These are phyloP conservation scores for Phytophthora macrochlamydospora DNA, from an alignment of 352 stramenopile genomes.

Conservation along the genomic window DNA sequence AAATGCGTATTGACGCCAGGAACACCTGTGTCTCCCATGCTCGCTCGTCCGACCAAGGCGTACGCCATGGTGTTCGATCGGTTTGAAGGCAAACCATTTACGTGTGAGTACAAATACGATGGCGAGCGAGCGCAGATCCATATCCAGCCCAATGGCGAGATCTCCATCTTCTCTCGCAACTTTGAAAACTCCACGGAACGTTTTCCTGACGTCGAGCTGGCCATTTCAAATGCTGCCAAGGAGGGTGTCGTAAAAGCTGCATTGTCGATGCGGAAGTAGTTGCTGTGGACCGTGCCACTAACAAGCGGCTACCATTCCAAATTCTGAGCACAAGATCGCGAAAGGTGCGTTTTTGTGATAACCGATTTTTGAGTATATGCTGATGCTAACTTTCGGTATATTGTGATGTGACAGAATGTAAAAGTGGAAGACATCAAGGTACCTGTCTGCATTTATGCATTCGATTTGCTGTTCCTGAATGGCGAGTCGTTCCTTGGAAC, in stretches of 20 bases:
- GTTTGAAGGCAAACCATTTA: slow-evolving; percentile 96
- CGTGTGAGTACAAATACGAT: slow-evolving; percentile 99
- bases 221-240: slow-evolving; percentile 68
- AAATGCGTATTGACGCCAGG: slow-evolving; percentile 94
- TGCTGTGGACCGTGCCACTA: slow-evolving; percentile 95
- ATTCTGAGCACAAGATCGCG: slow-evolving; percentile 97
- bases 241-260: slow-evolving; percentile 80
- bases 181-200: slow-evolving; percentile 98
- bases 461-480: slow-evolving; percentile 99
- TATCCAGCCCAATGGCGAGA: slow-evolving; percentile 85
- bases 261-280: slow-evolving; percentile 99
- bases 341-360: slow-evolving; percentile 55
- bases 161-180: slow-evolving; percentile 98
- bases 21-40: slow-evolving; percentile 98
- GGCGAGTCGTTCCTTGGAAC: slow-evolving; percentile 93
- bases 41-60: slow-evolving; percentile 97
- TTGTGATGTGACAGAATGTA: slow-evolving; percentile 50
- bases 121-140: slow-evolving; percentile 98
- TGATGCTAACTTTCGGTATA: too few relatives aligned
- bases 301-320: slow-evolving; percentile 98
- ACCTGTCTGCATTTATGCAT: slow-evolving; percentile 95
- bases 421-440: slow-evolving; percentile 92
- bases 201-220: slow-evolving; percentile 93
- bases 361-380: too few relatives aligned
- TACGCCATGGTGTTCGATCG: slow-evolving; percentile 97